phyloP scores from a whole-genome alignment of 257 asterid species.

The Ligustrum vulgare region DNA sequence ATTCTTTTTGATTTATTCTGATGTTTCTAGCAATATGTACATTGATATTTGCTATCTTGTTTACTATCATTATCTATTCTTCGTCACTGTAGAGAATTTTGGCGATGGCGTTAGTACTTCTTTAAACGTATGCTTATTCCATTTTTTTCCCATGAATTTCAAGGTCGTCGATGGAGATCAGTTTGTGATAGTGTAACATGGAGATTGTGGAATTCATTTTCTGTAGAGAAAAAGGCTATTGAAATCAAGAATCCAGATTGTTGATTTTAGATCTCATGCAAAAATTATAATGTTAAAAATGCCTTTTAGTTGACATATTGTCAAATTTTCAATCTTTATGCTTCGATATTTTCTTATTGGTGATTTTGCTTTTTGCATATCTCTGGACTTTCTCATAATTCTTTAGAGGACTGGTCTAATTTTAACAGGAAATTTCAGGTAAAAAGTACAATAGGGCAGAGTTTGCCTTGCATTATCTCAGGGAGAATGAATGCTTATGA shows the following conservation, averaged over 20 bases:
- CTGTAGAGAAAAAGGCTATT: background rate
- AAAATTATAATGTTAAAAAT: conserved; percentile 9
- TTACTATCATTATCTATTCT: no score
- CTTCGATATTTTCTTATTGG: background rate
- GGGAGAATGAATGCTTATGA: conserved; percentile 77
- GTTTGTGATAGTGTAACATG: conserved; percentile 2
- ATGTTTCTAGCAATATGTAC: no score
- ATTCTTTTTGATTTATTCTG: no score
- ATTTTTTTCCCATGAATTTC: no score
- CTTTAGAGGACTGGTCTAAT: conserved; percentile 7
- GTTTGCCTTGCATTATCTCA: conserved; percentile 58
- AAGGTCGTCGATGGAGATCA: background rate
- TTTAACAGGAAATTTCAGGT: conserved; percentile 42
- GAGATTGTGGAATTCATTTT: conserved; percentile 5
- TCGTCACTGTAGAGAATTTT: no score
- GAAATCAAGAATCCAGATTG: conserved; percentile 10
- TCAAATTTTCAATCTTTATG: conserved; percentile 4
- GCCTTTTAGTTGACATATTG: background rate
- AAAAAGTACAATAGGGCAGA: conserved; percentile 84
- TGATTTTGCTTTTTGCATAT: no score
- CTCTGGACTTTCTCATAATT: background rate
- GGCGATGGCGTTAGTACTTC: no score
- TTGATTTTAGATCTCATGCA: conserved; percentile 29
- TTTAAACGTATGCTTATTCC: no score
- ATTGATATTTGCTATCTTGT: no score